Conservation (phyloP, 2,329 filamentous ascomycete species). For the Epichloe aotearoae region DNA sequence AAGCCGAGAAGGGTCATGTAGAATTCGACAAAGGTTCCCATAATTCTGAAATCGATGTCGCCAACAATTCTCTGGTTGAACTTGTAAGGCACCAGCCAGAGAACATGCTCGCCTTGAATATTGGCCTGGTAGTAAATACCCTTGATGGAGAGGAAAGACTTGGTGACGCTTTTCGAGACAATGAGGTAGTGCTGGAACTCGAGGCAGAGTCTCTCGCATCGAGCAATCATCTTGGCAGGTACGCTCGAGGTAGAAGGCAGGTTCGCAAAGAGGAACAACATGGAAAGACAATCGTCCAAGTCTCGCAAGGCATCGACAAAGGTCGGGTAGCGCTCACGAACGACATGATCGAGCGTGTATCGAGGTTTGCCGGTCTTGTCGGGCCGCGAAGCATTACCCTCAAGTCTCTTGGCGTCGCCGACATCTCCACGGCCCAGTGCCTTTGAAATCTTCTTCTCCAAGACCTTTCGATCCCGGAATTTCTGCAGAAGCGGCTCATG, state of each 20-base stretch:
- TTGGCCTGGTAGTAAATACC: conserved; percentile 98
- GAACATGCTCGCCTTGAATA: conserved; percentile 89
- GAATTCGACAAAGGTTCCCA: conserved; percentile 98
- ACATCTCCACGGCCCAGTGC: conserved; percentile 88
- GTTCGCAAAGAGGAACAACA: conserved; percentile 96
- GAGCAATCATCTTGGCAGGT: conserved; percentile 87
- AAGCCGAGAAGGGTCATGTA: conserved; percentile 95
- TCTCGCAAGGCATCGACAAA: conserved; percentile 91
- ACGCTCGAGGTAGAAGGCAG: conserved; percentile 82
- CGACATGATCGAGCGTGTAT: conserved; percentile 89
- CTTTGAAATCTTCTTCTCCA: conserved; percentile 94
- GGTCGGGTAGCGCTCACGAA: conserved; percentile 95
- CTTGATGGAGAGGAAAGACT: conserved; percentile 97
- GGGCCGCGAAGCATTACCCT: conserved; percentile 72
- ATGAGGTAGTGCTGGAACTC: conserved; percentile 99
- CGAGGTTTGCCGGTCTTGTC: conserved; percentile 84
- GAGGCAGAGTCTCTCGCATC: conserved; percentile 82
- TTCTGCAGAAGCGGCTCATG: conserved; percentile 90
- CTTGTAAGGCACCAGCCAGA: conserved; percentile 95
- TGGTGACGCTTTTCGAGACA: conserved; percentile 75
- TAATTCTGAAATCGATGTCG: conserved; percentile 96
- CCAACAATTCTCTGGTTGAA: conserved; percentile 92
- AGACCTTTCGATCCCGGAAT: conserved; percentile 91
- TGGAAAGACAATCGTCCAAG: conserved; percentile 89
- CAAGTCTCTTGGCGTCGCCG: conserved; percentile 72